Evolutionary conservation across 2,329 filamentous ascomycete genomes (phyloP), one percentile per base, ranked within the genome.

Genomic region (Ophiocordyceps camponoti-leonardi): DNA sequence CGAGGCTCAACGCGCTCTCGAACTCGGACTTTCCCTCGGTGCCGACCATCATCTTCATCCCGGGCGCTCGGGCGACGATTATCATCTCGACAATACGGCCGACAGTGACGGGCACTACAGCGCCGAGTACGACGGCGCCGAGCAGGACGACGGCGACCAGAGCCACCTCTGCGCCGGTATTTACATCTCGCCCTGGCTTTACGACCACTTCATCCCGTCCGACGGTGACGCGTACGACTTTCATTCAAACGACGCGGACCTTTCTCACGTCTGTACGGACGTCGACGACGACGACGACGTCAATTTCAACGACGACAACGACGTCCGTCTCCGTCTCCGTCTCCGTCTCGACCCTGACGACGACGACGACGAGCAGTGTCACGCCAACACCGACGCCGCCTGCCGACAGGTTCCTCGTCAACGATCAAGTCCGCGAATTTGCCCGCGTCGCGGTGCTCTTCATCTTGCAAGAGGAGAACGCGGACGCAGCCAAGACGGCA

Each of bases 351-450:
- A 18, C n/a, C 13, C 6, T 16, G 14, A 18, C n/a, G 14, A 37
- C 33, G 33, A n/a, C 33, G 13, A n/a, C 33, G 33, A n/a, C 33
- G 33, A 37, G 14, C 16, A 7, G 6, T 5, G 33, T 16, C 14
- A n/a, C 33, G n/a, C 33, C 33, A 8, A 37, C 33, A 8, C 33
- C 33, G 33, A 37, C 33, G 8, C 23, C 23, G 5, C 45, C 47
- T 2, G 23, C 43, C 12, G n/a, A 43, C 2, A 20, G 19, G 2
- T 79, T 79, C 44, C 56, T 56, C 0, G 62, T 76, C 13, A 74
- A 73, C 1, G 67, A 79, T 46, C 66, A 74, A 44, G 67, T 70
- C 0, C 61, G 80, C 1, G 79, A 83, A 53, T 83, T 83, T 61
- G 72, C 76, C 1, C 69, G 79, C 4, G 68, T 80, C 2, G 71